A percentile compares a stretch with the other conserved stretches of the same genome.
Evolutionary conservation across 768 basidiomycete species (phyloP).

Genomic region (Phlebiopsis flavidoalba): DNA sequence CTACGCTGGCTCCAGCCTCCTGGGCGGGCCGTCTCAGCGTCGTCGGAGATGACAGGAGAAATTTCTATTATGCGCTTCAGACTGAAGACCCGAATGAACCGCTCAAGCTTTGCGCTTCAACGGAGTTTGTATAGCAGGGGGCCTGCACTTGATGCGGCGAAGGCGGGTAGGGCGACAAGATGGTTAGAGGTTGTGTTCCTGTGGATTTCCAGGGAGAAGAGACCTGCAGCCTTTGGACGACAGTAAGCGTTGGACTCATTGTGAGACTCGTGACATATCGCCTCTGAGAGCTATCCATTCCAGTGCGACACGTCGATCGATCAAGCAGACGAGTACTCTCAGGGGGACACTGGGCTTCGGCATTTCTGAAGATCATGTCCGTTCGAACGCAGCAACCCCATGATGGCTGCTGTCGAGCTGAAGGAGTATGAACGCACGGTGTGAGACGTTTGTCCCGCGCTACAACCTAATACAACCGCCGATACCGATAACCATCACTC

Average conservation of each 20-base stretch:
- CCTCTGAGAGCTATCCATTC: no score
- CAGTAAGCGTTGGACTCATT: conserved; percentile 15
- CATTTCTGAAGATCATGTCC: conserved; percentile 15
- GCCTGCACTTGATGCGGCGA: conserved; percentile 83
- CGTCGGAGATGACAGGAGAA: conserved; percentile 48
- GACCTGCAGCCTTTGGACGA: conserved; percentile 31
- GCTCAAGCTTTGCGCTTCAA: conserved; percentile 71
- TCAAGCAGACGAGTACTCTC: conserved; percentile 21
- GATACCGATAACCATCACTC: conserved; percentile 53
- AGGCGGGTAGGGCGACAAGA: conserved; percentile 70
- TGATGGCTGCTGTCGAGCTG: neutral
- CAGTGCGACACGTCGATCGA: conserved; percentile 26
- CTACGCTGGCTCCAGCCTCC: conserved; percentile 38
- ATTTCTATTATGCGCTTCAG: conserved; percentile 72
- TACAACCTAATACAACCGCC: conserved; percentile 11
- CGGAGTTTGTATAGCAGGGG: conserved; percentile 80
- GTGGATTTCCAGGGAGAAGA: conserved; percentile 76
- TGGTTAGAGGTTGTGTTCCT: conserved; percentile 85
- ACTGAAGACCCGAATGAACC: conserved; percentile 85
- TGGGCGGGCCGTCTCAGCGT: conserved; percentile 45
- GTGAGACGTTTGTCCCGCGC: conserved; percentile 7
- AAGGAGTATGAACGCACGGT: neutral
- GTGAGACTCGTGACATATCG: no score
- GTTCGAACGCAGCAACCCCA: conserved; percentile 8
- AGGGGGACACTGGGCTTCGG: conserved; percentile 27